Conservation (phyloP, 352 stramenopile species). For the Phytophthora lateralis region DNA sequence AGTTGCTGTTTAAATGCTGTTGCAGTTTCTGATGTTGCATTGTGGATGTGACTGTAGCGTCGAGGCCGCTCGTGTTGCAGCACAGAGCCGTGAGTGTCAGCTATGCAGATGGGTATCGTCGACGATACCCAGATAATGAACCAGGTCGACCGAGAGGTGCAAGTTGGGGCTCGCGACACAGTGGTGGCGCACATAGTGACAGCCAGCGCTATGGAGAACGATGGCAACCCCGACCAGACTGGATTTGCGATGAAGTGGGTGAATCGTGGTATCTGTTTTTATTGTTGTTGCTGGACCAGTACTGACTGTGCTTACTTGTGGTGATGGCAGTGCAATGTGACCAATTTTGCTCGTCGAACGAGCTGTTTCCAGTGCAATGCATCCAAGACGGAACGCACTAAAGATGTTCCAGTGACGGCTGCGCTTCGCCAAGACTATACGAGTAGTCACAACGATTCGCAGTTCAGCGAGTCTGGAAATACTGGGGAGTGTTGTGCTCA, state of each 20-base stretch:
- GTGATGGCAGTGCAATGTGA: slow-evolving; percentile 60
- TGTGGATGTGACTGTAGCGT: slow-evolving; percentile 32
- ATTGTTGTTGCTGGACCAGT: neutral
- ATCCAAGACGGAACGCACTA: slow-evolving; percentile 36
- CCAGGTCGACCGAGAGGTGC: slow-evolving; percentile 9
- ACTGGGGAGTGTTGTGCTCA: neutral
- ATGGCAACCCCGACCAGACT: slow-evolving; percentile 54
- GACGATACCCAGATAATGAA: slow-evolving; percentile 19
- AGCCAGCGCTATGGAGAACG: slow-evolving; percentile 24
- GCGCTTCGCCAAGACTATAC: slow-evolving; percentile 15
- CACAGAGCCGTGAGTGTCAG: slow-evolving; percentile 47
- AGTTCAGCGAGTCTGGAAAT: neutral
- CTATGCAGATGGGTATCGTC: slow-evolving; percentile 52
- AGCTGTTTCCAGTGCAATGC: slow-evolving; percentile 78
- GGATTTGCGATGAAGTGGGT: slow-evolving; percentile 71
- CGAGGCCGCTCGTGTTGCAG: slow-evolving; percentile 59
- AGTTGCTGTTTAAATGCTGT: neutral
- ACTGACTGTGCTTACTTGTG: slow-evolving; percentile 3
- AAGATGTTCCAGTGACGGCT: slow-evolving; percentile 41
- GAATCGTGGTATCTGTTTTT: neutral
- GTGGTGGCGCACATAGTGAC: slow-evolving; percentile 1
- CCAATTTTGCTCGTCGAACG: slow-evolving; percentile 69
- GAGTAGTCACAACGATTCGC: slow-evolving; percentile 4
- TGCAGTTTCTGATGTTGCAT: slow-evolving; percentile 5
- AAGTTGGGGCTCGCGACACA: slow-evolving; percentile 12